Evolutionary conservation across 2,329 filamentous ascomycete genomes (phyloP).

Genomic region (Ophiostoma ulmi): DNA sequence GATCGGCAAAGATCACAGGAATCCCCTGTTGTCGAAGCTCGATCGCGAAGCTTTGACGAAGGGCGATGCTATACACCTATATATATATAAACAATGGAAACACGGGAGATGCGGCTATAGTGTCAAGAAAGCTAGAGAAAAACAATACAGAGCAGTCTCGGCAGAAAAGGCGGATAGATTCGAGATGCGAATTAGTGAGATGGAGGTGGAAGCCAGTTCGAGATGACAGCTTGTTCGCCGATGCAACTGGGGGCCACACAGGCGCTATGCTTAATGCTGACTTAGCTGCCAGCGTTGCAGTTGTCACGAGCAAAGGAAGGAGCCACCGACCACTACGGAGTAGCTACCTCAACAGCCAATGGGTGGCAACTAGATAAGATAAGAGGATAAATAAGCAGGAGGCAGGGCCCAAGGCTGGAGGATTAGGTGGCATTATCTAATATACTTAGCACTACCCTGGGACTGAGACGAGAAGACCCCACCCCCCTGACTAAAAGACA

Average conservation of each 20-base stretch:
- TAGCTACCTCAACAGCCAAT: background rate
- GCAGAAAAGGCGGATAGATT: background rate
- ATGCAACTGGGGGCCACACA: background rate
- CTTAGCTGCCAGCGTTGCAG: constrained; percentile 27
- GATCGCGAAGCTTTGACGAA: constrained; percentile 8
- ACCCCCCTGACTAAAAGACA: constrained; percentile 7
- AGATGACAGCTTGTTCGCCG: constrained; percentile 22
- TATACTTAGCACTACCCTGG: background rate
- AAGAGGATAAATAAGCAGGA: background rate
- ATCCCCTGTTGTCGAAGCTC: constrained; percentile 15
- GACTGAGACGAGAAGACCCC: background rate
- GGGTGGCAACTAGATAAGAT: background rate
- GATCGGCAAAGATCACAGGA: constrained; percentile 12
- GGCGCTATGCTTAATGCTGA: background rate
- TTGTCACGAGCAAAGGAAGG: constrained; percentile 23
- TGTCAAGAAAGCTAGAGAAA: background rate
- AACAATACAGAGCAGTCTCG: background rate
- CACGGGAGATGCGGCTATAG: background rate
- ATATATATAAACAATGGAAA: background rate
- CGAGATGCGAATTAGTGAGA: background rate
- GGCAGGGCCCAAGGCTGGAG: constrained; percentile 1
- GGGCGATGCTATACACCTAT: background rate
- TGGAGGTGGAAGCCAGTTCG: constrained; percentile 2
- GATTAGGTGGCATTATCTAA: background rate
- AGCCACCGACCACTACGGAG: background rate